Base-by-base conservation (phyloP, 352 stramenopile genomes). In the Pythium angustatum region DNA sequence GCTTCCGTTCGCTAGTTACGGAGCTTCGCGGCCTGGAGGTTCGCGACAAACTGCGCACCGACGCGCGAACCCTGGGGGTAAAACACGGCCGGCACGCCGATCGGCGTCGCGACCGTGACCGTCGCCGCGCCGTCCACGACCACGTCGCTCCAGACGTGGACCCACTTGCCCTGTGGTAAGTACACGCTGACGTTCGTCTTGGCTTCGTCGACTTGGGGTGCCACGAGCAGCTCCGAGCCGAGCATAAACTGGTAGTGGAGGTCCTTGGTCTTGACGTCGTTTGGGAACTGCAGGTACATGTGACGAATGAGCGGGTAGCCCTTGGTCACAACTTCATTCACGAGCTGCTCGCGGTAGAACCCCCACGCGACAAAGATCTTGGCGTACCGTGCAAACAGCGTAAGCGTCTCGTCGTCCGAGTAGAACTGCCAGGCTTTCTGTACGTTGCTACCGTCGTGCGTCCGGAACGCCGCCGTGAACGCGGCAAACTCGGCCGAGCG, bases 101-200 rank as follows among this genome's bases (percentile, higher is more conserved):
- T n/a, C 21, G 56, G 56, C 56, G 41, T 41, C 21, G 27, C 56
- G 3, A 55, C 44, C 44, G 28, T 55, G 21, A 63, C 44, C n/a
- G 36, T 63, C 44, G 36, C 26, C 26, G 19, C 43, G 28, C 56
- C 56, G 1, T 26, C 8, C 22, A 56, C 55, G 10, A 55, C 44
- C 56, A 48, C 55, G 43, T 63, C 56, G 11, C 38, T 63, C 56
- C 56, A 63, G 30, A 63, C 56, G 56, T 63, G 56, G 44, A 63
- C 43, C 56, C 56, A 63, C 31, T 44, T 48, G 44, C 56, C 56
- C 56, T 54, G 19, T 1, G 56, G 56, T 17, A 63, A 44, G 24
- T 63, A 47, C 30, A 45, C 26, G 17, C 11, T 55, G 17, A 63
- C 44, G 0, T 55, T 22, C 21, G 19, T 47, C 44, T 63, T 63